A percentile compares a stretch with the other conserved stretches of the same genome.
phyloP scores from a whole-genome alignment of 2,329 filamentous ascomycete species.

The Parascedosporium putredinis region DNA sequence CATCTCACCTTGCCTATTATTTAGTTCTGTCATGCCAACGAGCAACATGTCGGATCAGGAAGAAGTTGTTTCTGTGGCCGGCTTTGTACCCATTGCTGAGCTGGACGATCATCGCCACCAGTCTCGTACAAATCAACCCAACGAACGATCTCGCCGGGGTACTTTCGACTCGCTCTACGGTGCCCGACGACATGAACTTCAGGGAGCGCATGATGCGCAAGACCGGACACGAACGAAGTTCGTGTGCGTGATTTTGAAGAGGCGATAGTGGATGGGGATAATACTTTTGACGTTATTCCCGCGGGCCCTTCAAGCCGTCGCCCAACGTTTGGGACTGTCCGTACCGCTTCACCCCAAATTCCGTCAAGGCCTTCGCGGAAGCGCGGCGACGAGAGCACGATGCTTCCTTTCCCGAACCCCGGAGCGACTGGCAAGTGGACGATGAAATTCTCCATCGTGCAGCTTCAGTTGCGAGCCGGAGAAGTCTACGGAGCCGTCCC shows the following conservation, averaged over 20 bases:
- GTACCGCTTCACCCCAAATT: slow-evolving; percentile 88
- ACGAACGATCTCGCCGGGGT: slow-evolving; percentile 53
- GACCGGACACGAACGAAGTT: slow-evolving; percentile 25
- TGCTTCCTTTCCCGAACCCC: slow-evolving; percentile 41
- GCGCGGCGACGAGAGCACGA: slow-evolving; percentile 76
- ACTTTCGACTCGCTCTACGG: slow-evolving; percentile 64
- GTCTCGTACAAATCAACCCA: slow-evolving; percentile 46
- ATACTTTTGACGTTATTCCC: slow-evolving; percentile 38
- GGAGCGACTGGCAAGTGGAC: slow-evolving; percentile 18
- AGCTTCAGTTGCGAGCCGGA: slow-evolving; percentile 57
- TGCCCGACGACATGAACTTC: slow-evolving; percentile 32
- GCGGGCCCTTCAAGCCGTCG: slow-evolving; percentile 36
- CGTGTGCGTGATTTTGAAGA: slow-evolving; percentile 75
- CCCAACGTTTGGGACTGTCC: slow-evolving; percentile 45
- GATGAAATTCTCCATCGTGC: slow-evolving; percentile 57
- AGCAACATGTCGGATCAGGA: slow-evolving; percentile 58
- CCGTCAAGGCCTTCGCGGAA: slow-evolving; percentile 92
- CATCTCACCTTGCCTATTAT: too few relatives aligned
- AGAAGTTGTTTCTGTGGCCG: slow-evolving; percentile 46
- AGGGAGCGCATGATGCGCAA: slow-evolving; percentile 3
- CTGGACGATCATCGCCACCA: slow-evolving; percentile 81
- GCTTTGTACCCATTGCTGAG: slow-evolving; percentile 66
- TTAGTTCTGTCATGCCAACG: too few relatives aligned
- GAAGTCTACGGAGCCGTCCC: slow-evolving; percentile 46
- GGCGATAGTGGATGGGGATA: slow-evolving; percentile 66